Evolutionary conservation across 1,284 basidiomycete species (phyloP).

Genomic region (Austroboletus niveus): DNA sequence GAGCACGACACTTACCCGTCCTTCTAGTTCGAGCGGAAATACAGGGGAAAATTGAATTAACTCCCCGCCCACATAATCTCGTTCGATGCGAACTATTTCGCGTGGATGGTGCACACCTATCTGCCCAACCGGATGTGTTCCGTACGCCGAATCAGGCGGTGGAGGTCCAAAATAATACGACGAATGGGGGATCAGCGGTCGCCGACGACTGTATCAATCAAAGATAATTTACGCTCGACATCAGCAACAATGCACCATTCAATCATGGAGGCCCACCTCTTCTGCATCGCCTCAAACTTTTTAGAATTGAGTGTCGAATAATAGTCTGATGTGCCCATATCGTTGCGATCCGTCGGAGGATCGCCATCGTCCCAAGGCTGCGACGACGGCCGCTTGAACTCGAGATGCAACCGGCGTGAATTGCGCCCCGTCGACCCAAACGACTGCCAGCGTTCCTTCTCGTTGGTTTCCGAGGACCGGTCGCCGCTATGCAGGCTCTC

Average conservation of each 20-base stretch:
- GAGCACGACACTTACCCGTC: slow-evolving; percentile 55
- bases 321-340: slow-evolving; percentile 30
- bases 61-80: slow-evolving; percentile 82
- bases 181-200: slow-evolving; percentile 65
- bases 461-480: slow-evolving; percentile 14
- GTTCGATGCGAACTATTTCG: slow-evolving; percentile 78
- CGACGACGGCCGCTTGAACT: slow-evolving; percentile 45
- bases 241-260: neutral
- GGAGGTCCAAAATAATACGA: slow-evolving; percentile 84
- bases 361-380: slow-evolving; percentile 61
- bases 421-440: slow-evolving; percentile 17
- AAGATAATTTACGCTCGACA: neutral
- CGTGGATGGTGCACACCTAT: slow-evolving; percentile 82
- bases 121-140: slow-evolving; percentile 71
- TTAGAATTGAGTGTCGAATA: slow-evolving; percentile 39
- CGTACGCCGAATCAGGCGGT: slow-evolving; percentile 68
- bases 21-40: slow-evolving; percentile 81
- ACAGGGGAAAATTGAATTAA: slow-evolving; percentile 76
- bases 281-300: slow-evolving; percentile 27
- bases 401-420: slow-evolving; percentile 28
- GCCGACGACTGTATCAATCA: slow-evolving; percentile 33
- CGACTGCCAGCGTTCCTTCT: slow-evolving; percentile 19
- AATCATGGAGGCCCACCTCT: slow-evolving; percentile 20
- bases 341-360: slow-evolving; percentile 44
- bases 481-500: slow-evolving; percentile 13